Conservation (phyloP, 1,139 yeast species). For the Lizanozyma gosingica region DNA sequence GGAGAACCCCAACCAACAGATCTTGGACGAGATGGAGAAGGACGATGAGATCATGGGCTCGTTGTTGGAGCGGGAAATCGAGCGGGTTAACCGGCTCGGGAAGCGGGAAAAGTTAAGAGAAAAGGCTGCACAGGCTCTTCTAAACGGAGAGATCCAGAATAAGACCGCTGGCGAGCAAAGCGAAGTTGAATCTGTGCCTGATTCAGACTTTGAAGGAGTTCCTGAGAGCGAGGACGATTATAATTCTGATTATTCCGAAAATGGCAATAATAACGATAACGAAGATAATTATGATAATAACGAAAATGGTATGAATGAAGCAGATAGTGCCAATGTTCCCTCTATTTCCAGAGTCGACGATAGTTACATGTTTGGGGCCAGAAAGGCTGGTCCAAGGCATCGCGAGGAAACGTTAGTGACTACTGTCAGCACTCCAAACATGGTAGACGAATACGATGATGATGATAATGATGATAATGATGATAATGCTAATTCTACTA, state of each 20-base stretch:
- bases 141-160: conserved; percentile 10
- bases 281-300: not conserved
- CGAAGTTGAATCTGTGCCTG: conserved; percentile 13
- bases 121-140: conserved; percentile 26
- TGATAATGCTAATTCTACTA: not conserved
- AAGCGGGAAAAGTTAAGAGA: conserved; percentile 40
- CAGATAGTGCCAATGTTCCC: not conserved
- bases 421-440: not conserved
- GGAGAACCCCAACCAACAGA: conserved; percentile 22
- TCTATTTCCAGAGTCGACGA: not conserved
- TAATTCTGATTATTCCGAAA: conserved; percentile 2
- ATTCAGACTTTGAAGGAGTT: conserved; percentile 14
- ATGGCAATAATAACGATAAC: not conserved
- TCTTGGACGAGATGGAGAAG: conserved; percentile 27
- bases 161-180: conserved; percentile 14
- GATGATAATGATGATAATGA: conserved; percentile 1
- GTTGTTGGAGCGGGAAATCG: conserved; percentile 55
- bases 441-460: conserved; percentile 1
- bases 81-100: conserved; percentile 41
- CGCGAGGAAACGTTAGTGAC: not conserved
- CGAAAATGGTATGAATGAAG: not conserved
- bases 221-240: conserved; percentile 15
- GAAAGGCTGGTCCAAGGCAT: not conserved
- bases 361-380: not conserved
- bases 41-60: conserved; percentile 37